These are phyloP conservation scores for Penicillium coffeae DNA, from an alignment of 495 filamentous ascomycete genomes.

Conservation along the genomic window DNA sequence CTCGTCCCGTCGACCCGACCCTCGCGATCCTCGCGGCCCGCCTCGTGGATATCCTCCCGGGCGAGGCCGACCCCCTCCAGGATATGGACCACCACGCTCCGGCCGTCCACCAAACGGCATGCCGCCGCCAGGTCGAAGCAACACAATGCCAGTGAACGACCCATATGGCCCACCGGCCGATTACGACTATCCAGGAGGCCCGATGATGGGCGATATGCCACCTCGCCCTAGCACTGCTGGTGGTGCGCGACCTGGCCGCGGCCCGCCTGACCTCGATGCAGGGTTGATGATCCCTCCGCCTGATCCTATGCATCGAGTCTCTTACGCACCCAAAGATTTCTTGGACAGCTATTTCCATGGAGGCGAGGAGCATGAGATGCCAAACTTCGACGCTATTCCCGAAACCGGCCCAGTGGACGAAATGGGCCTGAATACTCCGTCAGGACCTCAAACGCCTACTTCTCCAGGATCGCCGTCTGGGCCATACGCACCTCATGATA, in stretches of 20 bases:
- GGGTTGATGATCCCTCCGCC: conserved; percentile 16
- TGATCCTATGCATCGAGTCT: conserved; percentile 21
- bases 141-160: conserved; percentile 33
- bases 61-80: conserved; percentile 23
- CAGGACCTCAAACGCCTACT: conserved; percentile 16
- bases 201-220: conserved; percentile 12
- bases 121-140: conserved; percentile 31
- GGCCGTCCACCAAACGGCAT: conserved; percentile 12
- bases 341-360: conserved; percentile 41
- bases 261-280: conserved; percentile 9
- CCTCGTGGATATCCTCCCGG: conserved; percentile 22
- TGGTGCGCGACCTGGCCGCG: conserved; percentile 14
- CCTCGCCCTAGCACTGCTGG: conserved; percentile 29
- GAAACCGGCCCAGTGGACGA: conserved; percentile 45
- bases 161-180: conserved; percentile 33
- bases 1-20: conserved; percentile 26
- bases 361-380: conserved; percentile 55
- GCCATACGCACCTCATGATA: conserved; percentile 35
- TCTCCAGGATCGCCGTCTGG: conserved; percentile 18
- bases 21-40: conserved; percentile 18
- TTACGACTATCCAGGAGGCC: conserved; percentile 15
- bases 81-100: conserved; percentile 1
- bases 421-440: conserved; percentile 40
- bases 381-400: conserved; percentile 69
- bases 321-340: conserved; percentile 31